Evolutionary conservation across 2,329 filamentous ascomycete species (phyloP), one percentile per base, ranked within the genome.

Genomic region (Botrytis fabae): DNA sequence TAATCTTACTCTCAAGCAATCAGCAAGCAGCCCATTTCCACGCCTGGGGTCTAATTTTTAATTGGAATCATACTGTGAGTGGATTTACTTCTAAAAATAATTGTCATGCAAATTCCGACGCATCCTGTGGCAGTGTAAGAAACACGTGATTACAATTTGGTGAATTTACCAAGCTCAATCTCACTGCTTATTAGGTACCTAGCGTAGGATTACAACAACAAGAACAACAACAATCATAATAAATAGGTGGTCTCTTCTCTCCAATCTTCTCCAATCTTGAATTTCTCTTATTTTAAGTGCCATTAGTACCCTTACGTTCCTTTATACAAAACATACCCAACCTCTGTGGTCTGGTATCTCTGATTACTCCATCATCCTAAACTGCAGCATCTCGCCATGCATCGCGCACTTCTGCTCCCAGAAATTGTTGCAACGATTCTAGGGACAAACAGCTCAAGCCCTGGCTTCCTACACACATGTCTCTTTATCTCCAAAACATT

Each of bases 401-500:
- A 69, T 59, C 66, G 3, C n/a, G 48, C 51, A 44, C 66, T 69
- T 59, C 6, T 44, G 1, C 48, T 69, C 14, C 66, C 66, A n/a
- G 51, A 69, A 18, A 44, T 69, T 12, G n/a, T 59, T 35, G 38
- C 48, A 38, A n/a, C n/a, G 44, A 59, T 69, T 20, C 25, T 69
- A 22, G 10, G 44, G 12, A 32, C 38, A 8, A n/a, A n/a, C 0
- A 59, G 38, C 2, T 32, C 35, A 59, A 22, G 9, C 14, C 66
- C 48, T 44, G 38, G 38, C 1, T 69, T 69, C 6, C 28, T 69
- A 10, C n/a, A 42, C 14, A 59, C n/a, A 3, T 69, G 66, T 25
- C 66, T 69, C 14, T 32, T 69, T 20, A n/a, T 69, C 51, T 69
- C 66, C 20, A 69, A 60, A 59, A 44, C 4, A 2, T 69, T 69